These are phyloP conservation scores for Ophiobolus disseminans DNA, from an alignment of 2,329 filamentous ascomycete genomes.

Conservation along the genomic window DNA sequence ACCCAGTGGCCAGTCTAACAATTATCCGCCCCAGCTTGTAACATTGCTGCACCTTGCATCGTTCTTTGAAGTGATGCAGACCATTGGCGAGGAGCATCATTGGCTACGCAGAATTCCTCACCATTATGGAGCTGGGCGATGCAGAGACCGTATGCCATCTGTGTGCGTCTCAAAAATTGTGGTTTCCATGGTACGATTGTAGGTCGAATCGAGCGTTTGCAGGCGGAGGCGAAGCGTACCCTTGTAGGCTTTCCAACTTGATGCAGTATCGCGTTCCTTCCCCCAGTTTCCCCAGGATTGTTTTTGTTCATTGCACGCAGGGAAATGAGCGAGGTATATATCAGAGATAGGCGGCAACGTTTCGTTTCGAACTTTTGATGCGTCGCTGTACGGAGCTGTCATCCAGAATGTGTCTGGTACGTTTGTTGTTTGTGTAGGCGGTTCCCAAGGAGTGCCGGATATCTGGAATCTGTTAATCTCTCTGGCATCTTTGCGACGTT, in stretches of 20 bases:
- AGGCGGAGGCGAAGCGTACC: neutral
- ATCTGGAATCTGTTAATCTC: neutral
- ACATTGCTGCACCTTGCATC: neutral
- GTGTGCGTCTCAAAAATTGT: too few relatives aligned
- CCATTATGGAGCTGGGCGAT: too few relatives aligned
- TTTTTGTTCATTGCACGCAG: neutral
- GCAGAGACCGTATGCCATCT: too few relatives aligned
- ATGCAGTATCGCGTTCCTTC: neutral
- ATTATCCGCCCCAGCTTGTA: neutral
- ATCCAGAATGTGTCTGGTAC: slow-evolving; percentile 3
- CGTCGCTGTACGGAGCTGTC: neutral
- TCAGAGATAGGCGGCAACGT: neutral
- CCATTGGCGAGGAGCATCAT: too few relatives aligned
- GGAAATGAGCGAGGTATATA: slow-evolving; percentile 4
- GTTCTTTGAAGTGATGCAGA: too few relatives aligned
- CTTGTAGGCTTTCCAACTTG: neutral
- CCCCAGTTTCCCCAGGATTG: neutral
- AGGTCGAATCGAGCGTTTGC: too few relatives aligned
- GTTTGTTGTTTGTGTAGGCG: neutral
- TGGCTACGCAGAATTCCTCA: too few relatives aligned
- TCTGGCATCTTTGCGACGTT: neutral
- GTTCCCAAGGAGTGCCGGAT: neutral
- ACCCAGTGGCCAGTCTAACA: neutral
- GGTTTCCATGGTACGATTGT: too few relatives aligned
- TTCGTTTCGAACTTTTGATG: neutral